Evolutionary conservation across 31 red algal genomes (phyloP), one percentile per base, ranked within the genome.

Genomic region (Bonnemaisonia californica): DNA sequence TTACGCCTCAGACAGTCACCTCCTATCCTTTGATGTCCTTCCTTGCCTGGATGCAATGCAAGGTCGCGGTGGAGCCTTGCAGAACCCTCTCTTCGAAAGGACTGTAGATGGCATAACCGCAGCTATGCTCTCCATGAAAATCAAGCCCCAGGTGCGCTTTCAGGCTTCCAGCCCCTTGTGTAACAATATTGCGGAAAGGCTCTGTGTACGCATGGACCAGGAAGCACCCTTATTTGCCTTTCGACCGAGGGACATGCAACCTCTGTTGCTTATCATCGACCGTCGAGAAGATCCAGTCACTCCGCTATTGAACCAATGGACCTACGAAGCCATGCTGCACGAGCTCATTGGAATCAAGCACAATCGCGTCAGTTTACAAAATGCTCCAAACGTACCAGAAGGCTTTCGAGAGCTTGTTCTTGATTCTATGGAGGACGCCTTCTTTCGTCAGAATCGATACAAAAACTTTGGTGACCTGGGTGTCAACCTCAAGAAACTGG

Each of bases 321-420:
- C 95, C 2, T 98, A 98, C 57, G 90, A 98, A 54, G 90, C 95
- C 11, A 98, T 98, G 95, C 72, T 92, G 34, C 95, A 98, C 72
- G 95, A 98, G 55, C 51, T 98, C 12, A 83, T 98, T 13, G 91
- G 91, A 13, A 81, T 98, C 26, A 51, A 85, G 33, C 90, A 83
- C 23, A 93, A 93, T 73, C 83, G 90, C 28, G 91, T 98, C 35
- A 84, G 74, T 67, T 81, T 98, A 12, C 41, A 77, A 12, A 76
- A 77, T 33, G 80, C 83, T 0, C 61, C 77, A 11, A 89, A 76
- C 0, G 95, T 93, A 22, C 81, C 79, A 4, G 84, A 98, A 19
- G 94, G 90, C 1, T 89, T 84, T 57, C 70, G 57, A 48, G 77
- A 98, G 57, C 65, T 95, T 2, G 93, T 99, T 19, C 47, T 99